Conservation (phyloP, 2,329 filamentous ascomycete species). For the Alternaria brassicae region DNA sequence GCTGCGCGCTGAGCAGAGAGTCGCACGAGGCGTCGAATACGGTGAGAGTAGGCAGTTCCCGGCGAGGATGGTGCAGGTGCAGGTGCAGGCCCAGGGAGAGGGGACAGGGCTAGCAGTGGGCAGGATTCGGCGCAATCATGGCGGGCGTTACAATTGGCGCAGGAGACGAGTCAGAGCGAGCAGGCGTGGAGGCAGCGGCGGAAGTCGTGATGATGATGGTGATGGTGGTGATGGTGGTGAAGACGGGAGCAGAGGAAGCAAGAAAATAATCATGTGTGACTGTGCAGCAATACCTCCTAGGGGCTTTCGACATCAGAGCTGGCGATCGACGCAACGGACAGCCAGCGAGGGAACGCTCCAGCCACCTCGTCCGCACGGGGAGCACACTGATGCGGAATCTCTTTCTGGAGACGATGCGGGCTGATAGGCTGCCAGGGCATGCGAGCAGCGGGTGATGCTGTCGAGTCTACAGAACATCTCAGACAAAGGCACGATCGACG, state of each 20-base stretch:
- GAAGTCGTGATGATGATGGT: conserved; percentile 9
- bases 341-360: not conserved
- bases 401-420: not conserved
- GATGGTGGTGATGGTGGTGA: conserved; percentile 8
- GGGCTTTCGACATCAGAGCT: conserved; percentile 15
- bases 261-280: conserved; percentile 13
- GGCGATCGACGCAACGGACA: conserved; percentile 11
- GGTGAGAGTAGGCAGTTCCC: conserved; percentile 16
- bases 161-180: not conserved
- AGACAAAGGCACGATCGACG: conserved; percentile 10
- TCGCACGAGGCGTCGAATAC: conserved; percentile 18
- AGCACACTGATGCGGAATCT: conserved; percentile 10
- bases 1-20: conserved; percentile 25
- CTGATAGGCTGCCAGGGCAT: conserved; percentile 6
- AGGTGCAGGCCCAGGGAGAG: conserved; percentile 16
- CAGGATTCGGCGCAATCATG: conserved; percentile 30
- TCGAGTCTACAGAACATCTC: conserved; percentile 15
- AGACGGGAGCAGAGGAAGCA: conserved; percentile 18
- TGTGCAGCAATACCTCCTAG: conserved; percentile 9
- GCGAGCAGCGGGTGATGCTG: conserved; percentile 10
- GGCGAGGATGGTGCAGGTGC: conserved; percentile 18
- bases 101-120: conserved; percentile 26
- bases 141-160: conserved; percentile 21
- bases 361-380: conserved; percentile 3
- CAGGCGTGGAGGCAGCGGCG: conserved; percentile 1